These are phyloP conservation scores for Phytophthora hybrid DNA, from an alignment of 352 stramenopile genomes.

Conservation along the genomic window DNA sequence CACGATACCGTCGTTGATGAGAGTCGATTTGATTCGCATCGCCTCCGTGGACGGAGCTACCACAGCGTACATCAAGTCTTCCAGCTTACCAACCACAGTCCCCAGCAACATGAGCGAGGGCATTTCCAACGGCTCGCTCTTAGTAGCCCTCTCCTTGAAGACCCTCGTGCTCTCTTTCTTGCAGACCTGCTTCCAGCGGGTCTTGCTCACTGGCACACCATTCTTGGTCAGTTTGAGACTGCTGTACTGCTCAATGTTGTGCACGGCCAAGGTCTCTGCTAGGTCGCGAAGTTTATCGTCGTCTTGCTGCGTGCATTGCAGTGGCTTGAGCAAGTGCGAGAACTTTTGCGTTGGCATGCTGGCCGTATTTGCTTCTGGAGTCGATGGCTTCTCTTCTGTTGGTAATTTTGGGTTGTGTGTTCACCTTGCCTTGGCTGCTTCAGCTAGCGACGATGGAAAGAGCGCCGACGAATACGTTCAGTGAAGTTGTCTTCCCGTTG, in stretches of 20 bases:
- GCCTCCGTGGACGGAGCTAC: constrained; percentile 31
- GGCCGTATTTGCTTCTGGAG: not conserved
- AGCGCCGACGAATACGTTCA: constrained; percentile 24
- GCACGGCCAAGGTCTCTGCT: constrained; percentile 45
- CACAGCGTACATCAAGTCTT: constrained; percentile 62
- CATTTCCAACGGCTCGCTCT: constrained; percentile 25
- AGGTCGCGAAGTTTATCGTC: constrained; percentile 16
- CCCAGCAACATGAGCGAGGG: constrained; percentile 34
- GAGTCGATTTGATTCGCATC: constrained; percentile 45
- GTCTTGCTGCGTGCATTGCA: constrained; percentile 28
- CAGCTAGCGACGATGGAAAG: constrained; percentile 10
- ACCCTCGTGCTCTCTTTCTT: constrained; percentile 38
- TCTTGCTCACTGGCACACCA: constrained; percentile 23
- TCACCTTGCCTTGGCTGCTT: constrained; percentile 10
- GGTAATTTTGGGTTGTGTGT: constrained; percentile 17
- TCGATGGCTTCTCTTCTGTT: not conserved
- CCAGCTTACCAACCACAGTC: constrained; percentile 36
- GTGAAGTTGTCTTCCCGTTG: constrained; percentile 26
- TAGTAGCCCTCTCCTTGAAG: constrained; percentile 28
- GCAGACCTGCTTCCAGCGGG: constrained; percentile 19
- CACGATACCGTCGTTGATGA: constrained; percentile 47
- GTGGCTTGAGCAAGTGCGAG: constrained; percentile 22
- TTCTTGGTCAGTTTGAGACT: constrained; percentile 22
- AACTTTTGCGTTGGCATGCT: constrained; percentile 15
- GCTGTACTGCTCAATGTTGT: constrained; percentile 38